These are phyloP conservation scores for Coemansia sp. DNA, from an alignment of 192 early-diverging fungal species.

Conservation along the genomic window DNA sequence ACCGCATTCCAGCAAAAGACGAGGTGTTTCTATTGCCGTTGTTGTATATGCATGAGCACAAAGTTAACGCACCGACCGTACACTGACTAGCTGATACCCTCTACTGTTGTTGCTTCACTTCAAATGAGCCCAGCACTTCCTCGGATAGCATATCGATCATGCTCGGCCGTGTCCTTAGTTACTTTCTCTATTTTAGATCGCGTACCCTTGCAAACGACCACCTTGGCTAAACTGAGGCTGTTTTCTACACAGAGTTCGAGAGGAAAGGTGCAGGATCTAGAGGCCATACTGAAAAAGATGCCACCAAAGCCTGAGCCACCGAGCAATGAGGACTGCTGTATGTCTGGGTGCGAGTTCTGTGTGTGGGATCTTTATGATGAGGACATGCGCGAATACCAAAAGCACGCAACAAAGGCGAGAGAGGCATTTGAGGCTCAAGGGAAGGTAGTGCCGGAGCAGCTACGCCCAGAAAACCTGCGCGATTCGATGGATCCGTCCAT, in stretches of 20 bases:
- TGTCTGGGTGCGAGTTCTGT: slow-evolving; percentile 52
- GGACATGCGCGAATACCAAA: slow-evolving; percentile 51
- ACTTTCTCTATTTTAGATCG: neutral
- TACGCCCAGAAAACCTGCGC: slow-evolving; percentile 31
- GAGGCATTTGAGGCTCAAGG: slow-evolving; percentile 29
- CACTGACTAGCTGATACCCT: neutral
- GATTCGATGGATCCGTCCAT: slow-evolving; percentile 48
- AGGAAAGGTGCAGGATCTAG: slow-evolving; percentile 19
- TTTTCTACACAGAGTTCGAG: slow-evolving; percentile 4
- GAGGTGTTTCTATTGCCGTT: too few species aligned
- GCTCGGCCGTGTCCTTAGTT: neutral
- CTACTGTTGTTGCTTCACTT: neutral
- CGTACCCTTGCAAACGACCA: neutral
- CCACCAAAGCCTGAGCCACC: slow-evolving; percentile 53
- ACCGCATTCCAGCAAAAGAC: too few species aligned
- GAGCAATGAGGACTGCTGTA: slow-evolving; percentile 43
- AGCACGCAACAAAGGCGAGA: slow-evolving; percentile 29
- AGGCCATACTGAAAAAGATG: slow-evolving; percentile 31
- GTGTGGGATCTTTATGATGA: slow-evolving; percentile 57
- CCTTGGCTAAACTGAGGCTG: neutral
- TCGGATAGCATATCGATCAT: neutral
- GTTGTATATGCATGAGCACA: neutral
- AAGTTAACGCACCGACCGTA: neutral
- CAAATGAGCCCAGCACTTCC: slow-evolving; percentile 5
- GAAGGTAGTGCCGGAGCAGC: slow-evolving; percentile 34